Base-by-base conservation (phyloP, 1,284 basidiomycete species). In the Naganishia albida region DNA sequence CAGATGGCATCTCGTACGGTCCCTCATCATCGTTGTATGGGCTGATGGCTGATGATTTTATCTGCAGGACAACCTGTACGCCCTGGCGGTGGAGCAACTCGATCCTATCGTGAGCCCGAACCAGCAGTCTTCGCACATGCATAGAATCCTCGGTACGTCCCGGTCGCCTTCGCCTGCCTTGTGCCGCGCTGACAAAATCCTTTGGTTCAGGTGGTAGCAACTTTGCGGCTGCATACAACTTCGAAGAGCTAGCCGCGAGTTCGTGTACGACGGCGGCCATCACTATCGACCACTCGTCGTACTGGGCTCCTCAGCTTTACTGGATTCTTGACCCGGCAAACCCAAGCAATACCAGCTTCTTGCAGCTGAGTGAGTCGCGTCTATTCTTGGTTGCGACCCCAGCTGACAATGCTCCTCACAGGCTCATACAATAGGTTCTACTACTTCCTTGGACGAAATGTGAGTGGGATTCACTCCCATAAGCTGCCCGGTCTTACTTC, bases 211-310 rank as follows among this genome's bases (percentile, higher is more conserved):
- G 73, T 60, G 72, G 73, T 26, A 69, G 62, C 16, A 55, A 51
- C 26, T 73, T 75, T 40, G 71, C 68, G 13, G 73, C 74, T 1
- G 65, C 70, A 15, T 75, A 74, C 64, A 73, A 72, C 56, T 72
- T 63, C 34, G 64, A 63, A 15, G 69, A 70, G 28, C 69, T 71
- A 34, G 54, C 49, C 10, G 52, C 39, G 6, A 68, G 72, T 25
- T 62, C 67, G 3, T 76, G 74, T 63, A 69, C 73, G 7, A 67
- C 68, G n/a, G 66, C 67, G 20, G 56, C 62, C 48, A 62, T 74
- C 16, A 67, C 70, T 34, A 69, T 64, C 30, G 74, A 76, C 68
- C 74, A 74, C 46, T 71, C 70, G 4, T 71, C 71, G 28, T 76
- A 75, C 50, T 70, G 69, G 67, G 55, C 57, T 6, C 60, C 59